Conservation (phyloP, 768 basidiomycete species). For the Pleurotus giganteus region DNA sequence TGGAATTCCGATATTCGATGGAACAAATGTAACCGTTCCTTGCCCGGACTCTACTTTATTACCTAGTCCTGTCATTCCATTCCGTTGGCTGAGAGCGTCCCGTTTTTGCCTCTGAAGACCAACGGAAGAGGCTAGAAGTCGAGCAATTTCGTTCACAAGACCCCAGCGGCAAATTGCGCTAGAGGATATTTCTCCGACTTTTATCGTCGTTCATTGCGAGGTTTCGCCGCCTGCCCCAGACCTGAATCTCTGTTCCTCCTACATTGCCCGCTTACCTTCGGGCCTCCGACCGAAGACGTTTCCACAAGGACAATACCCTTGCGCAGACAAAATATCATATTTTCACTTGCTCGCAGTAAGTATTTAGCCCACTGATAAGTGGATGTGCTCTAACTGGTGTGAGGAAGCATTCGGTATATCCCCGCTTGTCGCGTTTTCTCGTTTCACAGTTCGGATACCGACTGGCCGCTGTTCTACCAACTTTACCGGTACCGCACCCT, state of each 20-base stretch:
- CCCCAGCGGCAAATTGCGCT: neutral
- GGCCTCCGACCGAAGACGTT: neutral
- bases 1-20: no score
- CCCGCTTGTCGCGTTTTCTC: neutral
- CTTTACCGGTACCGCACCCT: neutral
- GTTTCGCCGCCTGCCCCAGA: slow-evolving; percentile 2
- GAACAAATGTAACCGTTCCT: no score
- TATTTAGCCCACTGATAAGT: neutral
- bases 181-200: slow-evolving; percentile 7
- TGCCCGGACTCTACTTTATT: no score
- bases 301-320: neutral
- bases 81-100: no score
- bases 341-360: neutral
- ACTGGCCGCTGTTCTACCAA: neutral
- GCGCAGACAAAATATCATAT: neutral
- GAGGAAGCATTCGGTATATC: neutral
- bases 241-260: neutral
- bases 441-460: slow-evolving; percentile 2
- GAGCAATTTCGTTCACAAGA: slow-evolving; percentile 2
- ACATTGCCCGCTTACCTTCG: neutral
- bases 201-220: neutral
- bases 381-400: neutral
- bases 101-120: neutral
- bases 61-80: no score
- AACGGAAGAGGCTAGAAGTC: neutral